Conservation (phyloP, 148 eudicot species). For the Salicornia ramosissima region DNA sequence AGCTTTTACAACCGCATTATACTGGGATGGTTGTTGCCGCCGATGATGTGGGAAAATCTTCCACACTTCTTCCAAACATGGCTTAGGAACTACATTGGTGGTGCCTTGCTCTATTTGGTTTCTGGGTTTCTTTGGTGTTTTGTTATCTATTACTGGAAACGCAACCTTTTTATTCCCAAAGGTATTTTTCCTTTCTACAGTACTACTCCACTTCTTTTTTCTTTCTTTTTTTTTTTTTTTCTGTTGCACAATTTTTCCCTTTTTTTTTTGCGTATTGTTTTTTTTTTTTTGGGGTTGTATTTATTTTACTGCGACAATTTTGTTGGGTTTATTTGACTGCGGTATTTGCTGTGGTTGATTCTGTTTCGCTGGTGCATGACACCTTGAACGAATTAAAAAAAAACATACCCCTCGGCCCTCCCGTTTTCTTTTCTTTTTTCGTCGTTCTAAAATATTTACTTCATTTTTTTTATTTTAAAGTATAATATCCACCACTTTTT, state of each 20-base stretch:
- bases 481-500: too few relatives aligned
- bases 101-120: constrained; percentile 45
- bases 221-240: neutral
- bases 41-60: constrained; percentile 46
- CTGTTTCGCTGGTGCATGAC: too few relatives aligned
- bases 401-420: too few relatives aligned
- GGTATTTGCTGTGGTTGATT: too few relatives aligned
- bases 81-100: constrained; percentile 80
- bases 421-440: too few relatives aligned
- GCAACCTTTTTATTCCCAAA: constrained; percentile 72
- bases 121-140: constrained; percentile 84
- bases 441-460: too few relatives aligned
- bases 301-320: too few relatives aligned
- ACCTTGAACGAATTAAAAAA: too few relatives aligned
- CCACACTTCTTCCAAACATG: constrained; percentile 74
- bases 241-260: neutral
- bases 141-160: constrained; percentile 73
- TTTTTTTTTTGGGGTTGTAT: neutral
- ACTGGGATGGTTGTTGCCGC: constrained; percentile 50
- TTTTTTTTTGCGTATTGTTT: neutral
- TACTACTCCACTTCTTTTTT: neutral
- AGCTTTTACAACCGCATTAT: constrained; percentile 56
- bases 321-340: too few relatives aligned
- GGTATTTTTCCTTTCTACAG: constrained; percentile 35
- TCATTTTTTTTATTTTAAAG: too few relatives aligned